Percentiles rank a stretch among this genome's conserved stretches.
phyloP scores from a whole-genome alignment of 306 rosid species.

The Dryas alaskensis region DNA sequence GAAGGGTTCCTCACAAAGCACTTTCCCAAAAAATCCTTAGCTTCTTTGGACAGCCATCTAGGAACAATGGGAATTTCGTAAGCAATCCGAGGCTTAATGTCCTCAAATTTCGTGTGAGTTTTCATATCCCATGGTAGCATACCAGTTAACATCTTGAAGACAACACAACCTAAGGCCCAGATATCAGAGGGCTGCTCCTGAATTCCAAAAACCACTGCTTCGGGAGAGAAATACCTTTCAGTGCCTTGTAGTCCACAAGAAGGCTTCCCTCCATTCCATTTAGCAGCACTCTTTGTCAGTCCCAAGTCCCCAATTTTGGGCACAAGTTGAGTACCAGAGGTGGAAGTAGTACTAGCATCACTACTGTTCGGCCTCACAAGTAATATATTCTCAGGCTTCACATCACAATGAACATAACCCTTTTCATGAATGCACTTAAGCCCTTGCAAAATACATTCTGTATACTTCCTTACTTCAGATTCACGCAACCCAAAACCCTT shows the following conservation, averaged over 20 bases:
- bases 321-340: background rate
- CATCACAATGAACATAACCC: background rate
- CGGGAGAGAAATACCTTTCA: background rate
- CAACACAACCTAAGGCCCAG: conserved; percentile 8
- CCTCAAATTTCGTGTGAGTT: too few species aligned
- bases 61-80: background rate
- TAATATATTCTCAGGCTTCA: background rate
- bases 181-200: conserved; percentile 11
- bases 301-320: conserved; percentile 8
- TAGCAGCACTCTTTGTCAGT: background rate
- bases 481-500: too few species aligned
- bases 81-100: background rate
- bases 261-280: too few species aligned
- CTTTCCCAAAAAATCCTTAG: conserved; percentile 3
- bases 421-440: background rate
- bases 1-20: conserved; percentile 1
- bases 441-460: background rate
- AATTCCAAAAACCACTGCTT: background rate
- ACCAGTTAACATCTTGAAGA: conserved; percentile 4
- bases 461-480: too few species aligned
- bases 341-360: too few species aligned
- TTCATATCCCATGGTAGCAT: background rate
- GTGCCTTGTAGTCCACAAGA: background rate
- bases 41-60: background rate
- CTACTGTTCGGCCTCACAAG: background rate